Percentiles rank a stretch among this genome's conserved stretches.
Evolutionary conservation across 495 filamentous ascomycete genomes (phyloP).

Genomic region (Alectoria sarmentosa): DNA sequence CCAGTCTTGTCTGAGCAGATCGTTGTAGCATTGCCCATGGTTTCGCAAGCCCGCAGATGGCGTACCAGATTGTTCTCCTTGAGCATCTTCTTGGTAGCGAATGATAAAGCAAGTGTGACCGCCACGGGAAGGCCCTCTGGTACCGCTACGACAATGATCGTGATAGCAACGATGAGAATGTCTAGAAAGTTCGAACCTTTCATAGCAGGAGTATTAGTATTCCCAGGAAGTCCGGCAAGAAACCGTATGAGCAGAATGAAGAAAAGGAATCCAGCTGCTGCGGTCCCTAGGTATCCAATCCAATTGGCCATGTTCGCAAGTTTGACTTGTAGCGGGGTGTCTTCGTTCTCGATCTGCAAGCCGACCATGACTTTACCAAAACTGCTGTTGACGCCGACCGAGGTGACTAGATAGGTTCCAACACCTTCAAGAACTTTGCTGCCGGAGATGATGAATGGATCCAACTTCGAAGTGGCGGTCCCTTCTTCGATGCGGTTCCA

Average conservation of each 20-base stretch:
- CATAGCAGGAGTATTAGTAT: conserved; percentile 41
- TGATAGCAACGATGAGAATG: conserved; percentile 64
- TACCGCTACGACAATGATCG: conserved; percentile 65
- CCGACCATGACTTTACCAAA: conserved; percentile 60
- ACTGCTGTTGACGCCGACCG: conserved; percentile 54
- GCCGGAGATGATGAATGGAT: conserved; percentile 58
- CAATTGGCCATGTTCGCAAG: conserved; percentile 55
- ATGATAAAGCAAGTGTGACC: conserved; percentile 61
- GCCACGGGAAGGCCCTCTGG: conserved; percentile 62
- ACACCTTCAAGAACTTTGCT: conserved; percentile 60
- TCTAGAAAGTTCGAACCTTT: conserved; percentile 59
- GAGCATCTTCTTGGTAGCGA: conserved; percentile 62
- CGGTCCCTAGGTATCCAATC: conserved; percentile 51
- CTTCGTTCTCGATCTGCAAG: conserved; percentile 52
- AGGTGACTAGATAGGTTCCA: conserved; percentile 57
- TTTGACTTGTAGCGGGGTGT: conserved; percentile 59
- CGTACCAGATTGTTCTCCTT: conserved; percentile 66
- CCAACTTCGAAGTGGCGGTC: conserved; percentile 50
- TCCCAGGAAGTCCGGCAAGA: conserved; percentile 44
- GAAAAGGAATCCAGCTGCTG: conserved; percentile 55
- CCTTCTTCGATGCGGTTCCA: conserved; percentile 49
- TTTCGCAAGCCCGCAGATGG: conserved; percentile 58
- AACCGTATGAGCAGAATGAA: conserved; percentile 57
- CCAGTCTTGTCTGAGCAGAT: conserved; percentile 68
- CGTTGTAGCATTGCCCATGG: conserved; percentile 65